phyloP scores from a whole-genome alignment of 805 yeast genomes.

The Lachancea mirantina region DNA sequence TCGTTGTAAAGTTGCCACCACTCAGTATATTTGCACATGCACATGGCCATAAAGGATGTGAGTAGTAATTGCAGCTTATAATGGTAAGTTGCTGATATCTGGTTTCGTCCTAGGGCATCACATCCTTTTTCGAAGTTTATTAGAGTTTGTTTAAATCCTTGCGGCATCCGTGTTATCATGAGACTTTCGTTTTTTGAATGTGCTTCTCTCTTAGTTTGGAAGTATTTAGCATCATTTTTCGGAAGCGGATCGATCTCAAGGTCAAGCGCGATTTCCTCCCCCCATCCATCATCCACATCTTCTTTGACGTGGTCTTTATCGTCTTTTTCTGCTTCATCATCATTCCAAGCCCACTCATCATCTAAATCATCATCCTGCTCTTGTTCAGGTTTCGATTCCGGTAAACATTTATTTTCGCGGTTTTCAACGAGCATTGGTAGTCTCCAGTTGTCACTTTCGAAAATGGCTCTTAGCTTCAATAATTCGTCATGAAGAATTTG shows the following conservation, averaged over 20 bases:
- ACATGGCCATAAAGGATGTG: conserved; percentile 23
- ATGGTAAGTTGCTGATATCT: conserved; percentile 13
- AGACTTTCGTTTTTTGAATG: conserved; percentile 5
- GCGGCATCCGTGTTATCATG: conserved; percentile 18
- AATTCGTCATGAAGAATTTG: conserved; percentile 17
- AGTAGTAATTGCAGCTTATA: conserved; percentile 26
- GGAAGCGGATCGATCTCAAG: background rate
- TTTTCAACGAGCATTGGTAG: background rate
- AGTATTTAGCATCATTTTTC: background rate
- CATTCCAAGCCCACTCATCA: conserved; percentile 24
- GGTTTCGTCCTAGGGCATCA: conserved; percentile 11
- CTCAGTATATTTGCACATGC: conserved; percentile 14
- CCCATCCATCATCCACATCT: conserved; percentile 20
- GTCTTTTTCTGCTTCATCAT: conserved; percentile 10
- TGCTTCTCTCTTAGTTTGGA: background rate
- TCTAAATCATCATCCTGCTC: conserved; percentile 3
- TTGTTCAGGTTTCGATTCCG: background rate
- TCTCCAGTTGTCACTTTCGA: conserved; percentile 12
- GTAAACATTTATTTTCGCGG: background rate
- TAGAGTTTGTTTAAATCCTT: conserved; percentile 10
- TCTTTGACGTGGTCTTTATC: conserved; percentile 12
- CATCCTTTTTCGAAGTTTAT: conserved; percentile 13
- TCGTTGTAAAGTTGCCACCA: conserved; percentile 28
- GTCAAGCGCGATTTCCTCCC: conserved; percentile 9
- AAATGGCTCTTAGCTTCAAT: conserved; percentile 12